phyloP scores from a whole-genome alignment of 148 eudicot genomes.

The Polygonum aviculare region DNA sequence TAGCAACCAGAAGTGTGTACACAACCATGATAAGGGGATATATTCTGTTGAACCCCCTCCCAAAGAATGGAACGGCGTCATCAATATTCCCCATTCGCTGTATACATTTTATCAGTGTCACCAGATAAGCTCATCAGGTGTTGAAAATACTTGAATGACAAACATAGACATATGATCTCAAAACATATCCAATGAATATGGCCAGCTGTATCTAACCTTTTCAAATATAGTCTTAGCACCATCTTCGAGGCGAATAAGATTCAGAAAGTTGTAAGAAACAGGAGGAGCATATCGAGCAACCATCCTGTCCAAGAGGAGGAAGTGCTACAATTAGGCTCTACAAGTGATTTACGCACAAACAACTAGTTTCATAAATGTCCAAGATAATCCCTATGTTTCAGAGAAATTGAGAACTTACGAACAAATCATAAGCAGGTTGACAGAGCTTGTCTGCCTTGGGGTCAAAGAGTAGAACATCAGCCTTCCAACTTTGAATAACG shows the following conservation, averaged over 20 bases:
- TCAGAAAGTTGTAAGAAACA: constrained; percentile 78
- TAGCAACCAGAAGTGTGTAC: constrained; percentile 69
- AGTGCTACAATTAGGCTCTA: neutral
- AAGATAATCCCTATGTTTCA: neutral
- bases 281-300: constrained; percentile 99
- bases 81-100: constrained; percentile 92
- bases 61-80: constrained; percentile 84
- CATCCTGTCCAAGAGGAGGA: constrained; percentile 49
- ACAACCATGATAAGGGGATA: constrained; percentile 92
- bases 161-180: neutral
- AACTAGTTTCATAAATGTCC: neutral
- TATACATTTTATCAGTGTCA: constrained; percentile 14
- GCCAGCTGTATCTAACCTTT: constrained; percentile 34
- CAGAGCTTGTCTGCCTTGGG: constrained; percentile 90
- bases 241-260: constrained; percentile 63
- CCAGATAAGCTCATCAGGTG: constrained; percentile 5
- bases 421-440: constrained; percentile 90
- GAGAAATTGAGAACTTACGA: constrained; percentile 49
- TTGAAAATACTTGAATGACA: neutral
- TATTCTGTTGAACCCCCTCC: constrained; percentile 70
- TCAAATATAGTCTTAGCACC: constrained; percentile 73
- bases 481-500: constrained; percentile 79
- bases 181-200: neutral
- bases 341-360: neutral
- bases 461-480: constrained; percentile 83